A percentile compares a stretch with the other conserved stretches of the same genome.
These are phyloP conservation scores for Cyberlindnera maclurae DNA, from an alignment of 805 yeast species.

Conservation along the genomic window DNA sequence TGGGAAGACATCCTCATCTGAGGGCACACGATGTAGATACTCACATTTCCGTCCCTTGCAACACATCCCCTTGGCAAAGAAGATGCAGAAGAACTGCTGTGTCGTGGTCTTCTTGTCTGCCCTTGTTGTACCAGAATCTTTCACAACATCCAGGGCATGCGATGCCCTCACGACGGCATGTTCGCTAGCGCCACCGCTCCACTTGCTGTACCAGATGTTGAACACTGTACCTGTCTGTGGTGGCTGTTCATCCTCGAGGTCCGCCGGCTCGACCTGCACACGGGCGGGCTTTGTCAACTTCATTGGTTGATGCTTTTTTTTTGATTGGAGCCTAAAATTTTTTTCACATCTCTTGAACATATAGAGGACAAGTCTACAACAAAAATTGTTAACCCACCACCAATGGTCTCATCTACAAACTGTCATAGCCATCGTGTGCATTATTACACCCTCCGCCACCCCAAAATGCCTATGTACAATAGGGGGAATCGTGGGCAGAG, in stretches of 20 bases:
- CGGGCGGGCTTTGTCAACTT: slow-evolving; percentile 45
- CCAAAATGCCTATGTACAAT: not conserved
- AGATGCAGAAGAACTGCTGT: slow-evolving; percentile 58
- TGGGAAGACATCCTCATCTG: slow-evolving; percentile 45
- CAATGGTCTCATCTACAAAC: no score
- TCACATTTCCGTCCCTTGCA: slow-evolving; percentile 69
- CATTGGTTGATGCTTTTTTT: no score
- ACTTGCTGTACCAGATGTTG: slow-evolving; percentile 83
- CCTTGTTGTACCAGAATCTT: slow-evolving; percentile 70
- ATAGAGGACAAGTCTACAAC: no score
- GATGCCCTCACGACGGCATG: slow-evolving; percentile 40
- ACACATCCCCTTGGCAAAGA: slow-evolving; percentile 87
- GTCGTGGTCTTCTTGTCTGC: slow-evolving; percentile 40
- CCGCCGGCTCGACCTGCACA: slow-evolving; percentile 60
- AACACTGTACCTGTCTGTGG: slow-evolving; percentile 75
- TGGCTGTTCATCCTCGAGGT: slow-evolving; percentile 53
- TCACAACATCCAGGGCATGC: slow-evolving; percentile 48
- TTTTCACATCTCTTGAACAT: no score
- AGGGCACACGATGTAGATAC: slow-evolving; percentile 74
- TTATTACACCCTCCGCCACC: no score
- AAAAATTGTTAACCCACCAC: no score
- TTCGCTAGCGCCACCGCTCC: slow-evolving; percentile 57
- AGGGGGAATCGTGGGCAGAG: not conserved
- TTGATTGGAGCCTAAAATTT: no score
- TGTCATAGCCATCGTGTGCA: slow-evolving; percentile 17